Evolutionary conservation across 306 rosid genomes (phyloP), one percentile per base, ranked within the genome.

Genomic region (Inga leiocalycina): DNA sequence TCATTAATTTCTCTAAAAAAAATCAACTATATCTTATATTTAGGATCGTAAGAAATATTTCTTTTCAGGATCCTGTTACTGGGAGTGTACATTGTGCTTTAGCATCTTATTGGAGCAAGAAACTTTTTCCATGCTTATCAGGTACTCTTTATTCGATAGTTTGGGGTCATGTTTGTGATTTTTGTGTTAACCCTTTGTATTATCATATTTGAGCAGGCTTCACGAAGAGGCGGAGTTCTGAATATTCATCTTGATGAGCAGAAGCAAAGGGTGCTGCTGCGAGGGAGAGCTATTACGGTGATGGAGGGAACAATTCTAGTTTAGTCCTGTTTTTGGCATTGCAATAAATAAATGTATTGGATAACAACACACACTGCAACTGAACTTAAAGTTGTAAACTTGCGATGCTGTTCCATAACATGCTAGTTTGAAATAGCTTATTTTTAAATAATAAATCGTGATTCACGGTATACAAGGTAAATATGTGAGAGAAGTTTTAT

Each of bases 61-160:
- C 12, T 37, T 79, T 78, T 78, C 82, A 89, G 98, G 98, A 92
- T 88, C 90, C 90, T 66, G 97, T 84, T 64, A 74, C 86, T 78
- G 95, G 94, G 79, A 91, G 88, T 81, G 95, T 92, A 74, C 94
- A 92, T 75, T 92, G 97, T 85, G 88, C 83, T 70, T 86, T 94
- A 77, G 91, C 97, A 80, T 68, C 80, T 16, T 89, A 91, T 71
- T 94, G 95, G 95, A 85, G 92, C 89, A 86, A 89, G 79, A 88
- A 89, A 79, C 77, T 92, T 80, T 87, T 77, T 94, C 30, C 81
- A 82, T 70, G 97, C 95, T 19, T 92, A 89, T 71, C 86, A 39
- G 93, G 95, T 91, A 86, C 71, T 84, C 70, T 74, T 22, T 6
- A 22, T 24, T 52, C 27, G 32, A 46, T 64, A 34, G 57, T 75